Conservation (phyloP, 352 stramenopile species). For the Nannochloropsis limnetica region DNA sequence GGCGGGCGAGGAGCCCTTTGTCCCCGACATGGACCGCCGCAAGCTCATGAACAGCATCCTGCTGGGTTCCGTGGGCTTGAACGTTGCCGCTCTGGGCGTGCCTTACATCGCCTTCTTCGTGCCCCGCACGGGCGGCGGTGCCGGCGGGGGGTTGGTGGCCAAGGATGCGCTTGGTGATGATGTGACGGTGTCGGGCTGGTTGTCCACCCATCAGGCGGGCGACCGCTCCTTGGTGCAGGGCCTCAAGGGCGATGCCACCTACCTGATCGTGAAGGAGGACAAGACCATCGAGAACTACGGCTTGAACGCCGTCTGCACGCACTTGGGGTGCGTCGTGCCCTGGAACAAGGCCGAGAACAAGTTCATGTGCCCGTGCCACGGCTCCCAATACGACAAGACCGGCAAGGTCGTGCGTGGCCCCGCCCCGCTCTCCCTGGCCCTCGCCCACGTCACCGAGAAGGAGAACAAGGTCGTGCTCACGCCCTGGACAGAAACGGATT, state of each 20-base stretch:
- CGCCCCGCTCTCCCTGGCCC: conserved; percentile 67
- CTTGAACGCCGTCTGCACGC: conserved; percentile 73
- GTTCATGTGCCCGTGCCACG: conserved; percentile 77
- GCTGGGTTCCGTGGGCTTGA: conserved; percentile 62
- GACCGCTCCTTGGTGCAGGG: conserved; percentile 67
- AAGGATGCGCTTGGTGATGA: conserved; percentile 70
- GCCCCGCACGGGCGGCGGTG: conserved; percentile 59
- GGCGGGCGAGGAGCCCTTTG: conserved; percentile 58
- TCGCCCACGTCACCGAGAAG: conserved; percentile 61
- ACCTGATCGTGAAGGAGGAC: conserved; percentile 74
- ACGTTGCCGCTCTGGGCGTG: conserved; percentile 64
- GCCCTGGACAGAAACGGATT: conserved; percentile 71
- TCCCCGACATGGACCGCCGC: conserved; percentile 72
- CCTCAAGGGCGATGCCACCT: conserved; percentile 64
- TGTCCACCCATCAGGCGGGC: conserved; percentile 59
- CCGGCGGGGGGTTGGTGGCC: conserved; percentile 57
- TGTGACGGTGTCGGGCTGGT: conserved; percentile 63
- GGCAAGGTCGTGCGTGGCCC: conserved; percentile 71
- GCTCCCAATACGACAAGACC: conserved; percentile 67
- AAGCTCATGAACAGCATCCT: conserved; percentile 76
- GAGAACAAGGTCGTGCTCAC: conserved; percentile 65
- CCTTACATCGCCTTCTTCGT: conserved; percentile 75
- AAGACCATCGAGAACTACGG: conserved; percentile 67
- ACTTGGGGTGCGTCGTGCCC: conserved; percentile 74
- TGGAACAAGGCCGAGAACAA: conserved; percentile 73